Percentiles rank a stretch among this genome's conserved stretches.
Conservation (phyloP, 2,329 filamentous ascomycete genomes). For the Neobulgaria alba region DNA sequence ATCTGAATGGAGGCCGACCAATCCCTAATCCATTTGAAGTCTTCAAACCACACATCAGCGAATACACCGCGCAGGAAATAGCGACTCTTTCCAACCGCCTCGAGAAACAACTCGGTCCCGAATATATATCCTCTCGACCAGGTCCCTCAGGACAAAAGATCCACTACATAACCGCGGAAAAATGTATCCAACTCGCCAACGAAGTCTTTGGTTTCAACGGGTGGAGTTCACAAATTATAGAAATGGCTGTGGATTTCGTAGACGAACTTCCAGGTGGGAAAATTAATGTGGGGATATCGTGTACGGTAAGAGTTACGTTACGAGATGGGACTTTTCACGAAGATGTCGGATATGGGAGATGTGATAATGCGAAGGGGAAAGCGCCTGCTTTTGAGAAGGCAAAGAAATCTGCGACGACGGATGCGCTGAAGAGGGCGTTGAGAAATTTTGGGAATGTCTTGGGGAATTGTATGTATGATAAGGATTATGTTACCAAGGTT, state of each 20-base stretch:
- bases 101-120: conserved; percentile 88
- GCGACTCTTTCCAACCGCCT: conserved; percentile 78
- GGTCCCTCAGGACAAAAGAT: conserved; percentile 80
- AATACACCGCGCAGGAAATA: conserved; percentile 85
- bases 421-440: conserved; percentile 81
- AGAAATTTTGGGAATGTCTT: conserved; percentile 92
- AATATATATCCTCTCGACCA: conserved; percentile 83
- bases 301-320: conserved; percentile 83
- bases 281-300: conserved; percentile 77
- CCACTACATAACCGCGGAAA: conserved; percentile 92
- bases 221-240: conserved; percentile 93
- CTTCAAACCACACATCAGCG: conserved; percentile 54
- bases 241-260: conserved; percentile 90
- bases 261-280: conserved; percentile 75
- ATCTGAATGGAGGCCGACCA: conserved; percentile 34
- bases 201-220: conserved; percentile 96
- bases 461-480: conserved; percentile 98
- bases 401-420: conserved; percentile 95
- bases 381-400: conserved; percentile 96
- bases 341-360: conserved; percentile 93
- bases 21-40: conserved; percentile 78
- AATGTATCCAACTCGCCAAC: conserved; percentile 90
- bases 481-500: conserved; percentile 85
- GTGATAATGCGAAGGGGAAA: conserved; percentile 93
- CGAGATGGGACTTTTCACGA: conserved; percentile 95